phyloP scores from a whole-genome alignment of 495 filamentous ascomycete genomes.

The Penicillium soppii region DNA sequence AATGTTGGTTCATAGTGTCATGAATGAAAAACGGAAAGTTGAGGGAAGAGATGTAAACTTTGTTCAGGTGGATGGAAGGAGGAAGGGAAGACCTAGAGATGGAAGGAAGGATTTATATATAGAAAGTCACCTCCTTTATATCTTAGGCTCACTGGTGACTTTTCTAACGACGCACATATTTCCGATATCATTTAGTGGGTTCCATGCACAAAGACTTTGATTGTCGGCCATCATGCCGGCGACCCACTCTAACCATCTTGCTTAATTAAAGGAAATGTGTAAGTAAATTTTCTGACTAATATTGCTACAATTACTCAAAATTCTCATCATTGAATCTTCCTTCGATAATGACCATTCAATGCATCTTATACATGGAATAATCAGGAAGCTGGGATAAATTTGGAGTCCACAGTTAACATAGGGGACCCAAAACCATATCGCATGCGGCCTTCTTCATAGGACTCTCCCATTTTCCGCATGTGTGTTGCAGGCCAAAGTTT shows the following conservation, averaged over 20 bases:
- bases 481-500: slow-evolving; percentile 46
- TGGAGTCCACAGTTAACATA: slow-evolving; percentile 39
- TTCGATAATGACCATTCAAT: background rate
- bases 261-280: background rate
- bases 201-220: too few species aligned
- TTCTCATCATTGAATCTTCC: background rate
- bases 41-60: background rate
- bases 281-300: background rate
- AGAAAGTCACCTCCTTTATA: background rate
- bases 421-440: slow-evolving; percentile 43
- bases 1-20: slow-evolving; percentile 9
- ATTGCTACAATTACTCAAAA: background rate
- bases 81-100: background rate
- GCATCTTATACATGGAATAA: background rate
- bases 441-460: slow-evolving; percentile 37
- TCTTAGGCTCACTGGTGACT: background rate
- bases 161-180: too few species aligned
- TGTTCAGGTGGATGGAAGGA: background rate
- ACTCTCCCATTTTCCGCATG: slow-evolving; percentile 36
- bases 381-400: slow-evolving; percentile 6
- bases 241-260: background rate
- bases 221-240: background rate
- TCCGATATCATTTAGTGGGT: too few species aligned
- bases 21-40: background rate
- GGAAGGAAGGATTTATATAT: background rate